These are phyloP conservation scores for Leccinellum albellum DNA, from an alignment of 768 basidiomycete species.

Conservation along the genomic window DNA sequence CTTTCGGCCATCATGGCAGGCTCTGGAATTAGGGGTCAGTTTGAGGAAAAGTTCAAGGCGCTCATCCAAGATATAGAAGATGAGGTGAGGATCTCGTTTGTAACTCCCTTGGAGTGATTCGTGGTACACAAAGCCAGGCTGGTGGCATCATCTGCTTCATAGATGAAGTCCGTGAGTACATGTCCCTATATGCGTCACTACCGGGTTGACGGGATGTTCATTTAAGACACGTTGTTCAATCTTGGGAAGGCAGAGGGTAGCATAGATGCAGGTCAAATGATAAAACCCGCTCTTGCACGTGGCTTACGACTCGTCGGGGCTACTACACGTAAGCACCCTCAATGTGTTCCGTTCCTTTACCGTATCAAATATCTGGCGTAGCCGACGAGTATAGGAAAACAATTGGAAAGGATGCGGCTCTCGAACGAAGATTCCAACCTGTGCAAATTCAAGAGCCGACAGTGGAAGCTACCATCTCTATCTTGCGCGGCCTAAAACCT, in stretches of 20 bases:
- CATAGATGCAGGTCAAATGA: slow-evolving; percentile 91
- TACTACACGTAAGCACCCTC: slow-evolving; percentile 64
- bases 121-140: slow-evolving; percentile 36
- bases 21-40: slow-evolving; percentile 87
- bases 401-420: slow-evolving; percentile 87
- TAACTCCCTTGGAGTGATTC: slow-evolving; percentile 21
- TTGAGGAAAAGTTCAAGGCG: slow-evolving; percentile 91
- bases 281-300: slow-evolving; percentile 84
- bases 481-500: slow-evolving; percentile 80
- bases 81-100: slow-evolving; percentile 45
- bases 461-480: slow-evolving; percentile 79
- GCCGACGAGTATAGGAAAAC: slow-evolving; percentile 89
- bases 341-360: neutral
- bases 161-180: slow-evolving; percentile 82
- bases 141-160: slow-evolving; percentile 90
- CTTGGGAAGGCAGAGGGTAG: slow-evolving; percentile 90
- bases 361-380: neutral
- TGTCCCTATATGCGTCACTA: neutral
- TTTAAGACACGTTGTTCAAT: slow-evolving; percentile 67
- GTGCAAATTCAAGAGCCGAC: slow-evolving; percentile 86
- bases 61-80: slow-evolving; percentile 88
- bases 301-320: slow-evolving; percentile 88
- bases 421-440: slow-evolving; percentile 89
- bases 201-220: neutral
- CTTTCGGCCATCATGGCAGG: slow-evolving; percentile 83